These are phyloP conservation scores for Euphrasia arctica DNA, from an alignment of 305 asterid genomes.

Conservation along the genomic window DNA sequence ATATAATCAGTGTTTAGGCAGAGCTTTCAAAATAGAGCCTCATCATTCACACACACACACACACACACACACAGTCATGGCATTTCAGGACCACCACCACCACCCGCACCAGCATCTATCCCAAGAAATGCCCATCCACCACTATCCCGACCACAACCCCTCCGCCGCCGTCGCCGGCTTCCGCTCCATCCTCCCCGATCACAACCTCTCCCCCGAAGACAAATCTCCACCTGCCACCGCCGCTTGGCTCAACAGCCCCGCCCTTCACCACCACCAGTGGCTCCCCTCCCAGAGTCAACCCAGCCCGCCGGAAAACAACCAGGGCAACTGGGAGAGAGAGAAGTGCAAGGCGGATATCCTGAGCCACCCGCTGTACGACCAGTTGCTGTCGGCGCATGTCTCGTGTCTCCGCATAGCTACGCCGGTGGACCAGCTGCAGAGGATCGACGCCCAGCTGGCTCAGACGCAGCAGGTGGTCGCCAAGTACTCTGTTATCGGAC, in stretches of 20 bases:
- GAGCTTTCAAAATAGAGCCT: too few species aligned
- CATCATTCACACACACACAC: too few species aligned
- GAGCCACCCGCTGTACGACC: conserved; percentile 81
- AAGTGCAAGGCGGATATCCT: conserved; percentile 81
- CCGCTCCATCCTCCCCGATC: conserved; percentile 48
- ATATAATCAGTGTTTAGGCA: too few species aligned
- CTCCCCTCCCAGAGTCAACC: conserved; percentile 40
- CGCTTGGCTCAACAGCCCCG: conserved; percentile 46
- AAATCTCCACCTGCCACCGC: conserved; percentile 39
- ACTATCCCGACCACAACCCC: conserved; percentile 42
- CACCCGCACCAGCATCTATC: conserved; percentile 44
- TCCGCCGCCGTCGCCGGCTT: conserved; percentile 35
- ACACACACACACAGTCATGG: too few species aligned
- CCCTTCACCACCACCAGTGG: conserved; percentile 50
- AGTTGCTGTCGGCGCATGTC: conserved; percentile 86
- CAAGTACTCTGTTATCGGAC: conserved; percentile 71
- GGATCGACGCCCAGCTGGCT: conserved; percentile 87
- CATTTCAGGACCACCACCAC: conserved; percentile 8
- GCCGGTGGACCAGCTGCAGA: conserved; percentile 94
- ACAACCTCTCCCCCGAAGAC: conserved; percentile 43
- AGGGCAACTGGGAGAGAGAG: conserved; percentile 71
- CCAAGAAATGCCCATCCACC: conserved; percentile 61
- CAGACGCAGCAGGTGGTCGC: conserved; percentile 83
- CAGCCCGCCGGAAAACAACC: conserved; percentile 38
- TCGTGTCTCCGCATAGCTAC: conserved; percentile 91